Conservation (phyloP, 176 grass and related monocot genomes). For the Eleusine coracana region DNA sequence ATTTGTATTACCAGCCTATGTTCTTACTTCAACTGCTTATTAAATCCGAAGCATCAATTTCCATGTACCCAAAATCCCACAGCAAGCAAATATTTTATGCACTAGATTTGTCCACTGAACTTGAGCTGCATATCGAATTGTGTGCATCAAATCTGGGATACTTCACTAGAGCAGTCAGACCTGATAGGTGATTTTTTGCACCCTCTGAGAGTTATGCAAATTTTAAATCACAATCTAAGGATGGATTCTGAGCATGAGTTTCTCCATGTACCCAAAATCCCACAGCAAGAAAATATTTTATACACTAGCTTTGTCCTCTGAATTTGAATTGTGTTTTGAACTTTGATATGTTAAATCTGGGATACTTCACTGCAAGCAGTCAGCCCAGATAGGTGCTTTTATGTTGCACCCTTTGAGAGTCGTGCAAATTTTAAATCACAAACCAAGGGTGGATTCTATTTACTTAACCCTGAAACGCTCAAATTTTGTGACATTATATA, state of each 20-base stretch:
- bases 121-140: not conserved
- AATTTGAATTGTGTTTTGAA: not conserved
- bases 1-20: not conserved
- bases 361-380: not conserved
- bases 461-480: not conserved
- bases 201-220: not conserved
- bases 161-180: not conserved
- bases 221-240: not conserved
- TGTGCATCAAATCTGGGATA: not conserved
- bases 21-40: not conserved
- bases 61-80: not conserved
- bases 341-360: no score
- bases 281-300: not conserved
- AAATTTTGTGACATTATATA: not conserved
- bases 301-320: not conserved
- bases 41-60: conserved; percentile 4
- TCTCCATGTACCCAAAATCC: not conserved
- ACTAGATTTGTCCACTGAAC: not conserved
- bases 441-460: not conserved
- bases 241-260: not conserved
- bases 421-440: not conserved
- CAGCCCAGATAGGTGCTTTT: not conserved
- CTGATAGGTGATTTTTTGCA: not conserved
- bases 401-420: not conserved
- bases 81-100: not conserved